Evolutionary conservation across 306 rosid genomes (phyloP), one percentile per base, ranked within the genome.

Genomic region (Malus fusca): DNA sequence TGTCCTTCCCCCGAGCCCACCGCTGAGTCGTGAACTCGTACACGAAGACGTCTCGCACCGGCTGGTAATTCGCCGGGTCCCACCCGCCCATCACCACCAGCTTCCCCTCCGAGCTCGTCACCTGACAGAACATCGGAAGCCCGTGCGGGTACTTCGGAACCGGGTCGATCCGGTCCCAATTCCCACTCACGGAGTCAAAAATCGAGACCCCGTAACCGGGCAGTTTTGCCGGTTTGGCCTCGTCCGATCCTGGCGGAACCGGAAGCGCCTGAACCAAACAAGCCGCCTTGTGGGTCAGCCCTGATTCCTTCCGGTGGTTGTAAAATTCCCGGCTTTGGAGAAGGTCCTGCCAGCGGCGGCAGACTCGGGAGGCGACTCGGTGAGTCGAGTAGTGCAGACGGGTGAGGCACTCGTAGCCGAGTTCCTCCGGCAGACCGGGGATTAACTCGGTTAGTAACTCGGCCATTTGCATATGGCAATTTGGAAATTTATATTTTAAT

Each of bases 31-130:
- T 77, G 82, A 88, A 88, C 28, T 88, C 92, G 85, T 79, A 88
- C 0, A 88, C 79, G 51, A 83, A 88, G 66, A 88, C 83, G 72
- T 88, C 84, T 15, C 40, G 61, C 1, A 85, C 80, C 44, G 88
- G 92, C 4, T 81, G 81, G 77, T 85, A 88, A 63, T 58, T 88
- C 30, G 35, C 77, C 42, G 89, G 89, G 73, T 88, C 77, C 92
- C 92, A 88, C 46, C 89, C 92, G 13, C 89, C 92, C 88, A 88
- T 88, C 15, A 79, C 66, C n/a, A 88, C 84, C 4, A 88, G 83
- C 80, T 85, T 83, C 2, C 89, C 92, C 67, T 88, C 88, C 13
- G 80, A 71, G 80, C 88, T 80, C 1, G 88, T 72, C 33, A 88
- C 75, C 53, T 80, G 85, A 28, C 89, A 88, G 82, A 88, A 88